Conservation (phyloP, 768 basidiomycete species). For the Arthromyces matolae region DNA sequence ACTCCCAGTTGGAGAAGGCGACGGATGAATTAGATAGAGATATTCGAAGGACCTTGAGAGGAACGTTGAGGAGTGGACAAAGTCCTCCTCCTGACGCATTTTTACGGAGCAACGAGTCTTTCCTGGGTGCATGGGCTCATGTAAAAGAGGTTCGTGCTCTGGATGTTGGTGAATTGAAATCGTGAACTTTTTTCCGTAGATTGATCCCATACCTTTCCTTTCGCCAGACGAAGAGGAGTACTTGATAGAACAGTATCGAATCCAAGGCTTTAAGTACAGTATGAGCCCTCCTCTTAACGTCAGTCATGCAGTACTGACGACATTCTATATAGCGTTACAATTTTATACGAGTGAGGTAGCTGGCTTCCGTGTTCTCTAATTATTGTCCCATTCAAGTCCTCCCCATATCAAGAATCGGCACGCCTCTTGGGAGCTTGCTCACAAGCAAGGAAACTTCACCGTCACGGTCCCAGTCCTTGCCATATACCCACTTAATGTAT, state of each 20-base stretch:
- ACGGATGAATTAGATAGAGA: constrained; percentile 51
- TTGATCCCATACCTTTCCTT: constrained; percentile 61
- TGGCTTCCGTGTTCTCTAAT: not conserved
- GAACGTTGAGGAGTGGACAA: constrained; percentile 46
- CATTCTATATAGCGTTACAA: constrained; percentile 47
- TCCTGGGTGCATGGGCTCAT: constrained; percentile 49
- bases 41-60: constrained; percentile 53
- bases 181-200: constrained; percentile 34
- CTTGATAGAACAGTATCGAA: constrained; percentile 56
- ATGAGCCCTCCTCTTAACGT: constrained; percentile 18
- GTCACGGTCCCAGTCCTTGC: constrained; percentile 42
- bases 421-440: constrained; percentile 35
- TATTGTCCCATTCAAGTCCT: not conserved
- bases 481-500: constrained; percentile 36
- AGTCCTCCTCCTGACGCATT: constrained; percentile 57
- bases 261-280: constrained; percentile 62
- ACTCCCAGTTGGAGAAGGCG: constrained; percentile 43
- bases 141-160: constrained; percentile 35
- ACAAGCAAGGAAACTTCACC: constrained; percentile 43
- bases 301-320: not conserved
- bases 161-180: not conserved
- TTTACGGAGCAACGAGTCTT: constrained; percentile 46
- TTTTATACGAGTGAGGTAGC: constrained; percentile 59
- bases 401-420: constrained; percentile 34
- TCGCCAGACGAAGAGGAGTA: constrained; percentile 63